These are phyloP conservation scores for Parachaetomium inaequale DNA, from an alignment of 495 filamentous ascomycete species.

Conservation along the genomic window DNA sequence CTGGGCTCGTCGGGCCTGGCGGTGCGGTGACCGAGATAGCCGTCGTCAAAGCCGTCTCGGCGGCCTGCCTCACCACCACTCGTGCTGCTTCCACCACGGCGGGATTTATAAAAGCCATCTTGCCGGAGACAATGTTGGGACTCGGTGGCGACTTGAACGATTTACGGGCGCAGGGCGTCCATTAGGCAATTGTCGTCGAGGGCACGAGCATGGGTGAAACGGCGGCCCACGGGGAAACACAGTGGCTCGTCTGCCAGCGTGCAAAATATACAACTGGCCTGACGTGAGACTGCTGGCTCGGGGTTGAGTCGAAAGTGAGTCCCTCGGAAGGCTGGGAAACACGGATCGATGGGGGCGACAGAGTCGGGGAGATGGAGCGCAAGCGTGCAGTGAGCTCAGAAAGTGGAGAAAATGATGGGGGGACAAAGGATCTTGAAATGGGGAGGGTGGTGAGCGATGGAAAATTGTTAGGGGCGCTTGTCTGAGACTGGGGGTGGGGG, in stretches of 20 bases:
- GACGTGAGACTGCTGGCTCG: neutral
- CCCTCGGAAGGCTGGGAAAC: conserved; percentile 22
- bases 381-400: conserved; percentile 23
- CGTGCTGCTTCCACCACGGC: conserved; percentile 28
- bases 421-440: conserved; percentile 19
- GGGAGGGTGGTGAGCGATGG: conserved; percentile 10
- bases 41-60: conserved; percentile 2
- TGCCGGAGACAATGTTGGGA: conserved; percentile 15
- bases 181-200: conserved; percentile 27
- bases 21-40: neutral
- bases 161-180: conserved; percentile 27
- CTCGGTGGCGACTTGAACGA: conserved; percentile 22
- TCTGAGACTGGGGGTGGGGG: conserved; percentile 10
- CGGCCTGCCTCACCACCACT: conserved; percentile 29
- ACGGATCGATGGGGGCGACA: conserved; percentile 20
- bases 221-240: neutral
- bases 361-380: conserved; percentile 11
- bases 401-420: conserved; percentile 25
- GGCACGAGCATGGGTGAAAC: conserved; percentile 15
- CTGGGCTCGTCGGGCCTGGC: neutral
- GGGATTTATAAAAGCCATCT: conserved; percentile 32
- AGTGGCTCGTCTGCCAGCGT: conserved; percentile 1
- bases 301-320: conserved; percentile 16
- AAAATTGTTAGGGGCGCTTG: conserved; percentile 25
- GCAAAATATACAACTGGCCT: conserved; percentile 1